Percentiles rank a stretch among this genome's conserved stretches.
Conservation (phyloP, 805 yeast genomes). For the Candida ipomoeae region DNA sequence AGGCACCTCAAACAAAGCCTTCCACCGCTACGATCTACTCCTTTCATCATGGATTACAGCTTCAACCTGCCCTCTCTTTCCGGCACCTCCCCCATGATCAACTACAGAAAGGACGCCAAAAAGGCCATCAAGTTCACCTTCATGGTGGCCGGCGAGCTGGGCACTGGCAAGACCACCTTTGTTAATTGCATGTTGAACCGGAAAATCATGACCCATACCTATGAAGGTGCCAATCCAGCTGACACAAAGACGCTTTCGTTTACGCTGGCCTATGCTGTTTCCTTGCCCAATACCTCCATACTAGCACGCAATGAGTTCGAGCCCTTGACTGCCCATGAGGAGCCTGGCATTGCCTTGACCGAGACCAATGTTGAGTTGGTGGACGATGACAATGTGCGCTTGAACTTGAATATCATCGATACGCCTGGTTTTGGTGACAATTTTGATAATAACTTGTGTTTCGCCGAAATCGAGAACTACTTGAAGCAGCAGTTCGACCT, state of each 20-base stretch:
- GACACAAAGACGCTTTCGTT: conserved; percentile 53
- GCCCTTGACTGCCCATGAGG: conserved; percentile 55
- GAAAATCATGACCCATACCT: conserved; percentile 57
- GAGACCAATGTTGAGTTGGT: conserved; percentile 58
- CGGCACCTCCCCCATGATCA: conserved; percentile 40
- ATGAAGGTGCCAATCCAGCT: conserved; percentile 26
- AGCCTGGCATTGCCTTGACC: conserved; percentile 74
- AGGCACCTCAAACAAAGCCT: not conserved
- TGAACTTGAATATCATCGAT: conserved; percentile 58
- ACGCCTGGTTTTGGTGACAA: conserved; percentile 80
- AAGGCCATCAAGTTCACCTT: conserved; percentile 72
- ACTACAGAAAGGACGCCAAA: conserved; percentile 62
- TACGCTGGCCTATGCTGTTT: conserved; percentile 54
- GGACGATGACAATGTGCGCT: conserved; percentile 54
- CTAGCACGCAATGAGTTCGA: conserved; percentile 56
- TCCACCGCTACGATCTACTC: not conserved
- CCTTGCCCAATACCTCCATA: conserved; percentile 50
- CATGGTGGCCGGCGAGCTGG: conserved; percentile 68
- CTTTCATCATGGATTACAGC: conserved; percentile 16
- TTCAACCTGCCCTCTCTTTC: conserved; percentile 27
- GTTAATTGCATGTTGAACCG: conserved; percentile 64
- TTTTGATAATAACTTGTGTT: conserved; percentile 65
- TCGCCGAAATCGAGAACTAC: conserved; percentile 59
- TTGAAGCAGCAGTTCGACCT: conserved; percentile 74
- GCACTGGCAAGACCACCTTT: conserved; percentile 76